Evolutionary conservation across 768 basidiomycete genomes (phyloP).

Genomic region (Nevesoporus exiguus): DNA sequence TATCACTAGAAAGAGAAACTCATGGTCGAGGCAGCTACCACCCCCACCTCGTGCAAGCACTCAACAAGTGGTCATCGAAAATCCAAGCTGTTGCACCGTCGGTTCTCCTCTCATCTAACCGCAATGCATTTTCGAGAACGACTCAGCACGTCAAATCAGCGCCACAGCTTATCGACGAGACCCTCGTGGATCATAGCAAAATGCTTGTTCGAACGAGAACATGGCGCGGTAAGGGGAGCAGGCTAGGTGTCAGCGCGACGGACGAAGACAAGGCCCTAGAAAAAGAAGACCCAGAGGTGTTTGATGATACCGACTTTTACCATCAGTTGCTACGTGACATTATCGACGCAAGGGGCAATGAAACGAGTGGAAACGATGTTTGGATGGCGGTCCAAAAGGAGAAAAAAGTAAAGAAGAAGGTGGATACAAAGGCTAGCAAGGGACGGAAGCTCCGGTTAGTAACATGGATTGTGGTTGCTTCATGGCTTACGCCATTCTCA

Average conservation of each 20-base stretch:
- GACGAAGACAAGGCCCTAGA: conserved; percentile 36
- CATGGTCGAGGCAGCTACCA: conserved; percentile 46
- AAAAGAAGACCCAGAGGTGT: conserved; percentile 47
- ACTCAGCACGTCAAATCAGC: conserved; percentile 59
- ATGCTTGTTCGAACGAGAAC: conserved; percentile 62
- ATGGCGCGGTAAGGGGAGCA: conserved; percentile 45
- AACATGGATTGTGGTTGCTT: neutral
- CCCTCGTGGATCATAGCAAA: conserved; percentile 54
- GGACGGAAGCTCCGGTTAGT: conserved; percentile 84
- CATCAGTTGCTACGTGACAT: conserved; percentile 88
- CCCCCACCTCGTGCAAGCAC: conserved; percentile 67
- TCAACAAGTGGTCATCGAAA: conserved; percentile 94
- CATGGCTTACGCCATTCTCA: conserved; percentile 28
- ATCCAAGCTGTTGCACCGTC: conserved; percentile 89
- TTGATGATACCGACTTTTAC: conserved; percentile 93
- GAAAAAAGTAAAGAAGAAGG: conserved; percentile 76
- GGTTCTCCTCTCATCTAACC: conserved; percentile 63
- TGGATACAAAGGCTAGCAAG: conserved; percentile 96
- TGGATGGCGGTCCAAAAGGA: conserved; percentile 66
- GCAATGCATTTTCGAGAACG: conserved; percentile 64
- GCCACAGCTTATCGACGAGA: conserved; percentile 75
- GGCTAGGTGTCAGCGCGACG: conserved; percentile 37
- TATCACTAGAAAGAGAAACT: conserved; percentile 1
- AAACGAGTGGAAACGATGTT: conserved; percentile 46
- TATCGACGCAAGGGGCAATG: conserved; percentile 63